phyloP scores from a whole-genome alignment of 2,329 filamentous ascomycete genomes.

The Penicillium sp. region DNA sequence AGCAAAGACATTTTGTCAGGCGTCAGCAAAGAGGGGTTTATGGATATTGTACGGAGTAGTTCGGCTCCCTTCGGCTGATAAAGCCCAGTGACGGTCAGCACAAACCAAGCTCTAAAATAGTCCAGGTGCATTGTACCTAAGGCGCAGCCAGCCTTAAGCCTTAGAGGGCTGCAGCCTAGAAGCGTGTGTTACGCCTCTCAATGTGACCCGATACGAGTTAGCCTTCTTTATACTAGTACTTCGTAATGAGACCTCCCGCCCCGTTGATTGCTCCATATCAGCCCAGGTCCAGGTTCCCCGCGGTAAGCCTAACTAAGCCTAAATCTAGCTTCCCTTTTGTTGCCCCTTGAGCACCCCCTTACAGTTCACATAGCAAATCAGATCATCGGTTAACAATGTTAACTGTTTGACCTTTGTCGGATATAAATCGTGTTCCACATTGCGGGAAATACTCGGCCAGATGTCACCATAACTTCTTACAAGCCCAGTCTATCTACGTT shows the following conservation, averaged over 20 bases:
- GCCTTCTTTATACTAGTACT: background rate
- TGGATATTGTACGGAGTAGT: background rate
- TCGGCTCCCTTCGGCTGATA: background rate
- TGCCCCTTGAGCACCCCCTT: conserved; percentile 14
- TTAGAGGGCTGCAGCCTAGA: conserved; percentile 32
- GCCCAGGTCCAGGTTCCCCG: conserved; percentile 6
- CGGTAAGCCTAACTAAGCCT: conserved; percentile 8
- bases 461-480: background rate
- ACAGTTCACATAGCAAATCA: conserved; percentile 13
- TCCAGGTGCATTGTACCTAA: background rate
- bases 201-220: background rate
- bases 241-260: background rate
- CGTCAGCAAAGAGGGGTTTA: background rate
- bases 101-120: background rate
- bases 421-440: conserved; percentile 12
- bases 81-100: background rate
- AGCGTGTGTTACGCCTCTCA: conserved; percentile 7
- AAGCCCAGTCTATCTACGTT: no score
- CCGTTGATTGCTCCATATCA: background rate
- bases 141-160: conserved; percentile 38
- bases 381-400: conserved; percentile 1
- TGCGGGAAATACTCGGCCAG: conserved; percentile 11
- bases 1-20: background rate
- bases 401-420: conserved; percentile 12
- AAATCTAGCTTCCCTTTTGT: background rate